Percentiles rank a stretch among this genome's conserved stretches.
Evolutionary conservation across 2,329 filamentous ascomycete genomes (phyloP).

Genomic region (Graphiopsis chlorocephala): DNA sequence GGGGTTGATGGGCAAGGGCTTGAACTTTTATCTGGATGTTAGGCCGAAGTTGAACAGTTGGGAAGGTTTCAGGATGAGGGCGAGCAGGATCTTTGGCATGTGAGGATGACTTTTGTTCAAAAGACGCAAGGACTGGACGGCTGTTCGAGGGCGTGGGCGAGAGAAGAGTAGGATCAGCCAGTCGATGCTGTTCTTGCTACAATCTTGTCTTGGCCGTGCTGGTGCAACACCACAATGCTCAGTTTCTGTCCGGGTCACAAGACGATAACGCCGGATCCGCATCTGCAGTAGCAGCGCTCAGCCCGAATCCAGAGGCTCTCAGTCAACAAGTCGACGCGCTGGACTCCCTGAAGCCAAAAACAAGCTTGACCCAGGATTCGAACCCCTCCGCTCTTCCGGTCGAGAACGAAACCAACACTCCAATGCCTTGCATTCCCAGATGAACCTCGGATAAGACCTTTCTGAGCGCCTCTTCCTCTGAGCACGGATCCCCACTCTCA

Average conservation of each 20-base stretch:
- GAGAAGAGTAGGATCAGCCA: not conserved
- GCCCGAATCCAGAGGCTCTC: too few species aligned
- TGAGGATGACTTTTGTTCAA: conserved; percentile 1
- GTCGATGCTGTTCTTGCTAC: not conserved
- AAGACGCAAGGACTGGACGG: not conserved
- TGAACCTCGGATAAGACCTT: too few species aligned
- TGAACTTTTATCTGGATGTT: conserved; percentile 65
- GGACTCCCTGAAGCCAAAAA: not conserved
- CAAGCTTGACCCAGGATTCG: not conserved
- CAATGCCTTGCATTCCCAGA: too few species aligned
- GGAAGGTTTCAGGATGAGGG: conserved; percentile 60
- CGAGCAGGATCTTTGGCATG: conserved; percentile 31
- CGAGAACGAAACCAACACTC: too few species aligned
- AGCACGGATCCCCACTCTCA: not conserved
- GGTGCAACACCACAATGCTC: not conserved
- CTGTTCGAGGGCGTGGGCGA: not conserved
- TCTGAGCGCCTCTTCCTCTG: not conserved
- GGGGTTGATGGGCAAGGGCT: conserved; percentile 41
- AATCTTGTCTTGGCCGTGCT: not conserved
- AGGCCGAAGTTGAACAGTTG: conserved; percentile 63
- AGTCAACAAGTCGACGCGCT: not conserved
- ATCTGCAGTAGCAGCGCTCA: not conserved
- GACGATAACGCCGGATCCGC: not conserved
- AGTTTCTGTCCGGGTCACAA: not conserved
- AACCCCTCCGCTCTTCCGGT: not conserved